Conservation (phyloP, 768 basidiomycete genomes). For the Russula olivacea region DNA sequence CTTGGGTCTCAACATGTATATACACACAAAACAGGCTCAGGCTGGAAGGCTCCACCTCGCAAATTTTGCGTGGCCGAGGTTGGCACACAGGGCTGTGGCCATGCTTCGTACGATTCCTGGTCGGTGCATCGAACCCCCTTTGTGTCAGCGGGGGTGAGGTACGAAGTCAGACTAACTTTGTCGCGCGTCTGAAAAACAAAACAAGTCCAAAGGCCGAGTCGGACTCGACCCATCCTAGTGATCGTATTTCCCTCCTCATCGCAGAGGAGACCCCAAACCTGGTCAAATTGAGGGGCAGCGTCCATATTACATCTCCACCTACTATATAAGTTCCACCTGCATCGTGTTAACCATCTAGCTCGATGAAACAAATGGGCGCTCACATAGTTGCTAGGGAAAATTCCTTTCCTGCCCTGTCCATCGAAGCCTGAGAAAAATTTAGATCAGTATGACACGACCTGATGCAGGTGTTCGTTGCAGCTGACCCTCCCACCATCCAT, state of each 20-base stretch:
- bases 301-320: slow-evolving; percentile 15
- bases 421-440: slow-evolving; percentile 48
- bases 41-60: not conserved
- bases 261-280: slow-evolving; percentile 20
- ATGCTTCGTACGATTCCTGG: not conserved
- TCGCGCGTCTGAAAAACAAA: not conserved
- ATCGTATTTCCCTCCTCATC: slow-evolving; percentile 4
- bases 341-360: slow-evolving; percentile 17
- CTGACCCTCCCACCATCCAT: slow-evolving; percentile 86
- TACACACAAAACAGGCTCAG: not conserved
- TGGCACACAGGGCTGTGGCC: not conserved
- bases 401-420: slow-evolving; percentile 57
- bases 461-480: slow-evolving; percentile 24
- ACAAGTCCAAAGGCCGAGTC: slow-evolving; percentile 9
- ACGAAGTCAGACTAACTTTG: not conserved
- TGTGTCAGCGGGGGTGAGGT: not conserved
- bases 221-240: not conserved
- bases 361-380: slow-evolving; percentile 32
- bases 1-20: not conserved
- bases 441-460: slow-evolving; percentile 24
- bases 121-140: not conserved
- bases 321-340: slow-evolving; percentile 44
- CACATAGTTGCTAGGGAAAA: slow-evolving; percentile 88
- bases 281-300: slow-evolving; percentile 30
- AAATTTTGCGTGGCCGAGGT: not conserved